Evolutionary conservation across 148 eudicot species (phyloP).

Genomic region (Hydrangea macrophylla): DNA sequence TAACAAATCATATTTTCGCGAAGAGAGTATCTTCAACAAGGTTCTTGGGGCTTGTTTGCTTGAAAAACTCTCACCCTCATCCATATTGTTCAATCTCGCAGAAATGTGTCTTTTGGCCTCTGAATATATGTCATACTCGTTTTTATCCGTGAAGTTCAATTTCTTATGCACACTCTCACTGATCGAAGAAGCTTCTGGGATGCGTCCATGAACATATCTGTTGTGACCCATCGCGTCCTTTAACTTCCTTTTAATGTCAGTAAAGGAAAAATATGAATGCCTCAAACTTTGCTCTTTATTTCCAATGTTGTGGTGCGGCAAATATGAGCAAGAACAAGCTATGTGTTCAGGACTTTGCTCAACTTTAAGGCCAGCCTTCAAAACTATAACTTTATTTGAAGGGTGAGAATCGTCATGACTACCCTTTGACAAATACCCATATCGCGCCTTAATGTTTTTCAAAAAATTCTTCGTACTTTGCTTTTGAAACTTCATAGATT

Average conservation of each 20-base stretch:
- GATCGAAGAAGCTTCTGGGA: neutral
- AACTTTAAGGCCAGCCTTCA: slow-evolving; percentile 4
- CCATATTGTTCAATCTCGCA: slow-evolving; percentile 19
- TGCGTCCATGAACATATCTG: neutral
- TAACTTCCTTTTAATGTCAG: slow-evolving; percentile 23
- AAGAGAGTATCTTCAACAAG: slow-evolving; percentile 22
- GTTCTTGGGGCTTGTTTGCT: slow-evolving; percentile 21
- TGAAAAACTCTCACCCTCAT: neutral
- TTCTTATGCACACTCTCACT: neutral
- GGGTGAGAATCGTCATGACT: slow-evolving; percentile 8
- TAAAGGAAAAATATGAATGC: slow-evolving; percentile 19
- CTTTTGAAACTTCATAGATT: slow-evolving; percentile 4
- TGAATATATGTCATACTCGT: slow-evolving; percentile 19
- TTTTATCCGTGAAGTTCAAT: slow-evolving; percentile 13
- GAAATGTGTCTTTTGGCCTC: slow-evolving; percentile 46
- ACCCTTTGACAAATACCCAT: slow-evolving; percentile 6
- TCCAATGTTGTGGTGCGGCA: slow-evolving; percentile 1
- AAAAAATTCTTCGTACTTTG: slow-evolving; percentile 5
- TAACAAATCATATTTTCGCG: slow-evolving; percentile 19
- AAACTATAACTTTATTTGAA: slow-evolving; percentile 23
- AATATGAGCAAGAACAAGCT: slow-evolving; percentile 26
- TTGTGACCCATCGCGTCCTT: slow-evolving; percentile 11
- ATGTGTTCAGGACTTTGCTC: slow-evolving; percentile 9
- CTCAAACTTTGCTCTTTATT: slow-evolving; percentile 9
- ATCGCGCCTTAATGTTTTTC: slow-evolving; percentile 11